These are phyloP conservation scores for Kwoniella bestiolae DNA, from an alignment of 768 basidiomycete species.

Conservation along the genomic window DNA sequence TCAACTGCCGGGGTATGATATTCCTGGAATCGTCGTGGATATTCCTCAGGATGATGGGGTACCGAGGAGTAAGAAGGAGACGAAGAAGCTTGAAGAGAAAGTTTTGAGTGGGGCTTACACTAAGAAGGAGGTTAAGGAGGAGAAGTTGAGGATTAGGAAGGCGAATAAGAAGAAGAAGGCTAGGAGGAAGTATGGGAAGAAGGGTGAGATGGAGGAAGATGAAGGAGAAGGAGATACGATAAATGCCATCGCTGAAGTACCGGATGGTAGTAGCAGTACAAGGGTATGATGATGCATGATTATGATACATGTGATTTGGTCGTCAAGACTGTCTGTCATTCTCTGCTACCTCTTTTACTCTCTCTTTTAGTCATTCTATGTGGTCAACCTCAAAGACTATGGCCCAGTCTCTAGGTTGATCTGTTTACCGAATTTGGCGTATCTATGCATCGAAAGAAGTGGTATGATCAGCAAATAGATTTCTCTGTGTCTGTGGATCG, in stretches of 20 bases:
- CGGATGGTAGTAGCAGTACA: neutral
- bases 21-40: neutral
- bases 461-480: too few species aligned
- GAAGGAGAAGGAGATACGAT: slow-evolving; percentile 11
- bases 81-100: slow-evolving; percentile 17
- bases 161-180: slow-evolving; percentile 76
- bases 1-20: slow-evolving; percentile 9
- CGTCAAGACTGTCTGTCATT: too few species aligned
- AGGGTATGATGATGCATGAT: slow-evolving; percentile 26
- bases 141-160: slow-evolving; percentile 76
- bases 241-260: neutral
- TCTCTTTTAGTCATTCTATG: neutral
- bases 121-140: slow-evolving; percentile 14
- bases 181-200: slow-evolving; percentile 65
- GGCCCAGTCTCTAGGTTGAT: slow-evolving; percentile 75
- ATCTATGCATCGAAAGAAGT: slow-evolving; percentile 54
- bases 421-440: slow-evolving; percentile 89
- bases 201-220: slow-evolving; percentile 20
- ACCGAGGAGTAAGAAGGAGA: slow-evolving; percentile 2
- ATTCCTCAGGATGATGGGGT: neutral
- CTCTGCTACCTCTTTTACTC: neutral
- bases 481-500: too few species aligned
- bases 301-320: slow-evolving; percentile 12
- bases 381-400: neutral
- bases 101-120: slow-evolving; percentile 15